Percentiles rank a stretch among this genome's conserved stretches.
Evolutionary conservation across 208 protist genomes (phyloP).

Genomic region (Tritrichomonas foetus): DNA sequence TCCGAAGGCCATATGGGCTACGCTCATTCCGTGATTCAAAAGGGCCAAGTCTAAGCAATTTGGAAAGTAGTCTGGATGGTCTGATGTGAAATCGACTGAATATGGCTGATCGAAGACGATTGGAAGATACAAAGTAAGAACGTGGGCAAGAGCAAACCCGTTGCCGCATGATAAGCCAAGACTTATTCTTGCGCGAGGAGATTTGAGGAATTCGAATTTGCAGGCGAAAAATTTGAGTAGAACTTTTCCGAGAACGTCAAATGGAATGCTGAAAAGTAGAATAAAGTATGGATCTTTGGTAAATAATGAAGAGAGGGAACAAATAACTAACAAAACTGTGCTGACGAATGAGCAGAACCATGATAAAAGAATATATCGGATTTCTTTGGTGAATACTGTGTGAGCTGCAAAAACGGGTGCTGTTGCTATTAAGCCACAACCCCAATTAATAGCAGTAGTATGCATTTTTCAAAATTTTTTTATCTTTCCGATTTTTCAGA

Average conservation of each 20-base stretch:
- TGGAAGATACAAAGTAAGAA: neutral
- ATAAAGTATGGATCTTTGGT: neutral
- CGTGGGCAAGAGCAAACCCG: neutral
- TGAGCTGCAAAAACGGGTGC: neutral
- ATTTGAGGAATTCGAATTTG: neutral
- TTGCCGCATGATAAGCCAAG: neutral
- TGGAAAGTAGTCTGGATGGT: neutral
- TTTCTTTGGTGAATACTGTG: neutral
- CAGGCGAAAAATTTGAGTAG: neutral
- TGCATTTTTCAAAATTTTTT: too few relatives aligned
- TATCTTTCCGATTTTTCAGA: too few relatives aligned
- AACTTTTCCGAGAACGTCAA: neutral
- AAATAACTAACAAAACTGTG: neutral
- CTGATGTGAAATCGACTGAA: neutral
- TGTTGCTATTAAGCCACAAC: neutral
- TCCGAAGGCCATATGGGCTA: neutral
- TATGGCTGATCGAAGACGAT: constrained; percentile 13
- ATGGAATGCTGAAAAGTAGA: neutral
- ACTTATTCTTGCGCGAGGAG: neutral
- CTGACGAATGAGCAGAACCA: neutral
- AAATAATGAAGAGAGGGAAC: neutral
- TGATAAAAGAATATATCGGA: neutral
- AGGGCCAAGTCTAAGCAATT: neutral
- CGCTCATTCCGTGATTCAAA: neutral
- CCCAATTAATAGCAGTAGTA: neutral